phyloP scores from a whole-genome alignment of 305 asterid genomes.

The Ruellia speciosa region DNA sequence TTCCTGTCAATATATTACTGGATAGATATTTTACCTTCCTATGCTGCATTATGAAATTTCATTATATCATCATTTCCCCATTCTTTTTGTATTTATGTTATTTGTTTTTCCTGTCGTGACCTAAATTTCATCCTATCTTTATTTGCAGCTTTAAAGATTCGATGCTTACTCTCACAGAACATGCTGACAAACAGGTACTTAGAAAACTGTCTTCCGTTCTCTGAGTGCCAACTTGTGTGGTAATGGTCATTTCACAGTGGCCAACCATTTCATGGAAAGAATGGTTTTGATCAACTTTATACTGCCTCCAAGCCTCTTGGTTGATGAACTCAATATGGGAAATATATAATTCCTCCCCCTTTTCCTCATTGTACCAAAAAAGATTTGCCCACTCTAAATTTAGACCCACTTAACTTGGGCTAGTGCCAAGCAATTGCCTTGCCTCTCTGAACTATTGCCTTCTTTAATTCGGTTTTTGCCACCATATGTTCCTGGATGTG shows the following conservation, averaged over 20 bases:
- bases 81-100: neutral
- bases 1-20: no score
- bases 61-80: neutral
- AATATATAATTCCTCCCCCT: no score
- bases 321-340: no score
- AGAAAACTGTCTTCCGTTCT: slow-evolving; percentile 4
- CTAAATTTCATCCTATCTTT: slow-evolving; percentile 24
- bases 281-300: no score
- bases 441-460: neutral
- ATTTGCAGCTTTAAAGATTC: slow-evolving; percentile 46
- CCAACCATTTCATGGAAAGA: no score
- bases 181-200: slow-evolving; percentile 43
- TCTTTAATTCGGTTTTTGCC: neutral
- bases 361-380: no score
- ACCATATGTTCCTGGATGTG: neutral
- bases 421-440: no score
- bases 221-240: neutral
- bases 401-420: no score
- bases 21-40: neutral
- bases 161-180: slow-evolving; percentile 40
- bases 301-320: no score
- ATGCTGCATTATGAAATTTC: neutral
- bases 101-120: slow-evolving; percentile 2
- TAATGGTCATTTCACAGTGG: no score
- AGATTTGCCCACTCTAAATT: no score